A percentile compares a stretch with the other conserved stretches of the same genome.
Conservation (phyloP, 2,329 filamentous ascomycete genomes). For the Colletotrichum sp. region DNA sequence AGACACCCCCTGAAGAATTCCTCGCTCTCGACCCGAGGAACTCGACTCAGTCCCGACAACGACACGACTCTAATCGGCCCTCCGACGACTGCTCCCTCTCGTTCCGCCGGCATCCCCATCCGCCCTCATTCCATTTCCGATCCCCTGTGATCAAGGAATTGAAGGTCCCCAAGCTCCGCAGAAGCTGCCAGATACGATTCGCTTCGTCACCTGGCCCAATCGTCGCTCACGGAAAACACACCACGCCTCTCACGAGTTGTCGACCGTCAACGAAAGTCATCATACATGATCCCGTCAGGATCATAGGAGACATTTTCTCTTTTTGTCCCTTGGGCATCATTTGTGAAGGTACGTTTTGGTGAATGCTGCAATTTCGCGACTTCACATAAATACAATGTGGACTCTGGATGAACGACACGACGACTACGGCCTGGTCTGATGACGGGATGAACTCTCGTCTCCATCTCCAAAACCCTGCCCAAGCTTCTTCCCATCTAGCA, state of each 20-base stretch:
- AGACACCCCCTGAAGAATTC: conserved; percentile 37
- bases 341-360: conserved; percentile 22
- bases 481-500: neutral
- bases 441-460: conserved; percentile 11
- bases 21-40: conserved; percentile 48
- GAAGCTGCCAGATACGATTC: neutral
- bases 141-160: conserved; percentile 24
- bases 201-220: neutral
- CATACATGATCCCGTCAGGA: conserved; percentile 20
- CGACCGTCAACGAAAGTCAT: neutral
- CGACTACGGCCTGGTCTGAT: neutral
- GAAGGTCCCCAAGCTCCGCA: conserved; percentile 6
- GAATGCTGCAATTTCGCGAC: neutral
- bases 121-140: conserved; percentile 18
- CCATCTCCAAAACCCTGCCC: neutral
- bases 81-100: conserved; percentile 41
- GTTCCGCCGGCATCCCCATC: conserved; percentile 23
- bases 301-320: conserved; percentile 10
- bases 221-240: neutral
- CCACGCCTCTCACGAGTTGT: neutral
- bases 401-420: neutral
- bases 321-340: conserved; percentile 1
- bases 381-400: neutral
- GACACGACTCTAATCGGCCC: conserved; percentile 28
- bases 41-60: conserved; percentile 32